Base-by-base conservation (phyloP, 768 basidiomycete genomes). In the Pleurotus ostreatus region DNA sequence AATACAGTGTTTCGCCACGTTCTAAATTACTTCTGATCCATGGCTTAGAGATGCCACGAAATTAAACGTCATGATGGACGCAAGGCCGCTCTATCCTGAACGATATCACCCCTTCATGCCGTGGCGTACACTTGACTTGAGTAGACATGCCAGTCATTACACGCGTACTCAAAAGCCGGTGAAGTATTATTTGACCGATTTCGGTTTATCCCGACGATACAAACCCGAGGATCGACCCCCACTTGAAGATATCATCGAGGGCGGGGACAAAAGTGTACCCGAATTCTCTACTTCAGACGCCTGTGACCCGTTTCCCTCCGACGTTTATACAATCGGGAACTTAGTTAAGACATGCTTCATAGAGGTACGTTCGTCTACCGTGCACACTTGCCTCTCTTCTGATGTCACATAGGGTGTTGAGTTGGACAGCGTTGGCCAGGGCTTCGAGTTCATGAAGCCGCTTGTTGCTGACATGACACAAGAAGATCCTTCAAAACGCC, bases 231-330 rank as follows among this genome's bases (percentile, higher is more conserved):
- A 70, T 5, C 60, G 53, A 0, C 51, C 69, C 0, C 68, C 71
- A 0, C 59, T 61, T 0, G 71, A 71, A 38, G 38, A 56, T 9
- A 69, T 73, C 0, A 66, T 73, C 1, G 59, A 61, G 45, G 76
- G 78, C 0, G 78, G 68, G 1, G 75, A 80, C 59, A 75, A 70
- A 57, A 59, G 69, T 6, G 71, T 71, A 0, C 73, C 72, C 2
- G 74, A 75, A 49, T 69, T 70, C 39, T 57, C 61, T 26, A 61
- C 58, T 8, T 53, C 60, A 3, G 44, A 61, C 2, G 49, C 61
- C 6, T 57, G 65, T 25, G 54, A 73, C 55, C 67, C 71, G 0
- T 75, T 75, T 20, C 58, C 67, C 0, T 70, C 67, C 0, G 74
- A 75, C 26, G 59, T 75, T 12, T 75, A 72, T 57, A 69, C 66